These are phyloP conservation scores for Fomitopsis betulina DNA, from an alignment of 1,284 basidiomycete genomes.

Conservation along the genomic window DNA sequence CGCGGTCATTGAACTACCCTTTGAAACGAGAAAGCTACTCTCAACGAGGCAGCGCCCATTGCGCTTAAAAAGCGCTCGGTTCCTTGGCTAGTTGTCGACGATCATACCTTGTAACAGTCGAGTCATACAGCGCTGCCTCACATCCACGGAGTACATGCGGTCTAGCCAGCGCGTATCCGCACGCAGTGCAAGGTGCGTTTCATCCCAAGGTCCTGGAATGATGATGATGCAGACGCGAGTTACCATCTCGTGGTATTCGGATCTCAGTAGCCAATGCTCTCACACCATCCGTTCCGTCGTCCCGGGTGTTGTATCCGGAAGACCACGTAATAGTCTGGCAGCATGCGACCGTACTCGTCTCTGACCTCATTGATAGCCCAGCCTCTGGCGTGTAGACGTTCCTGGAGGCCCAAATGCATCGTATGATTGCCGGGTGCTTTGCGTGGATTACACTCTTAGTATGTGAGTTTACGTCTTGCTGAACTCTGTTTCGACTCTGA, in stretches of 20 bases:
- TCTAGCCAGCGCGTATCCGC: not conserved
- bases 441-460: not conserved
- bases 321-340: not conserved
- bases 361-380: constrained; percentile 1
- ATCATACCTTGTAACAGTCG: not conserved
- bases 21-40: not conserved
- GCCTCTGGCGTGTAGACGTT: not conserved
- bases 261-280: not conserved
- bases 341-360: not conserved
- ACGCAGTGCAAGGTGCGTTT: not conserved
- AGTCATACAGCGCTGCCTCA: not conserved
- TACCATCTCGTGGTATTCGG: not conserved
- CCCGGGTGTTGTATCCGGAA: not conserved
- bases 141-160: not conserved
- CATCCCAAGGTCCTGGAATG: not conserved
- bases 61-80: not conserved
- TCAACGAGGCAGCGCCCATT: not conserved
- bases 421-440: constrained; percentile 1
- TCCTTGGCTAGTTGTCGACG: not conserved
- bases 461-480: constrained; percentile 1
- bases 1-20: not conserved
- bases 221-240: not conserved
- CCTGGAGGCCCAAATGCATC: not conserved
- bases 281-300: not conserved
- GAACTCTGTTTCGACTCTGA: not conserved